Percentiles rank a stretch among this genome's conserved stretches.
These are phyloP conservation scores for Galeopsis tetrahit DNA, from an alignment of 257 asterid species.

Conservation along the genomic window DNA sequence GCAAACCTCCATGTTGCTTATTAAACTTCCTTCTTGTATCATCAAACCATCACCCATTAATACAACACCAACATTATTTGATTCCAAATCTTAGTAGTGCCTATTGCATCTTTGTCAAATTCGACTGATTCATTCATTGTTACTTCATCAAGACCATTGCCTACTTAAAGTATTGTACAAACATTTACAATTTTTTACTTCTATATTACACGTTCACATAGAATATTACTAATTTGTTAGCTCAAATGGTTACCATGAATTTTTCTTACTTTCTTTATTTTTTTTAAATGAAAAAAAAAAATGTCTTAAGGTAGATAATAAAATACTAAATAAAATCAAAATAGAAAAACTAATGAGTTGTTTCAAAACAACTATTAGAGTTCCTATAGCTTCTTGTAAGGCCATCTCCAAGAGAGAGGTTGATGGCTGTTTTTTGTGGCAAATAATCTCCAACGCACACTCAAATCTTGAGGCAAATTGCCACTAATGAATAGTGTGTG, in stretches of 20 bases:
- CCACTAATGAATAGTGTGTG: too few relatives aligned
- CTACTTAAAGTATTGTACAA: background rate
- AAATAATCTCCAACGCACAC: too few relatives aligned
- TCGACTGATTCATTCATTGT: background rate
- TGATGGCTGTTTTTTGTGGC: too few relatives aligned
- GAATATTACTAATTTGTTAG: background rate
- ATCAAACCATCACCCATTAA: background rate
- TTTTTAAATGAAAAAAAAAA: too few relatives aligned
- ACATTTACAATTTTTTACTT: background rate
- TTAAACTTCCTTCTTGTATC: background rate
- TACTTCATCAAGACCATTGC: slow-evolving; percentile 5
- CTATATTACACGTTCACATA: background rate
- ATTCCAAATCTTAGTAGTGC: background rate
- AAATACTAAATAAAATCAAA: too few relatives aligned
- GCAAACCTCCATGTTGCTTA: background rate
- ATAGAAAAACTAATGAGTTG: too few relatives aligned
- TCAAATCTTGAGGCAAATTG: too few relatives aligned
- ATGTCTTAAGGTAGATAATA: too few relatives aligned
- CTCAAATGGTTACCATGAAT: background rate
- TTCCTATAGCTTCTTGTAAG: too few relatives aligned
- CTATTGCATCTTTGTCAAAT: background rate
- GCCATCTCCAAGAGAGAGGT: too few relatives aligned
- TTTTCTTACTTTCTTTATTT: background rate
- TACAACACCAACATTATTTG: background rate
- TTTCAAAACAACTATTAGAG: too few relatives aligned